These are phyloP conservation scores for Peronospora farinosa DNA, from an alignment of 352 stramenopile genomes.

Conservation along the genomic window DNA sequence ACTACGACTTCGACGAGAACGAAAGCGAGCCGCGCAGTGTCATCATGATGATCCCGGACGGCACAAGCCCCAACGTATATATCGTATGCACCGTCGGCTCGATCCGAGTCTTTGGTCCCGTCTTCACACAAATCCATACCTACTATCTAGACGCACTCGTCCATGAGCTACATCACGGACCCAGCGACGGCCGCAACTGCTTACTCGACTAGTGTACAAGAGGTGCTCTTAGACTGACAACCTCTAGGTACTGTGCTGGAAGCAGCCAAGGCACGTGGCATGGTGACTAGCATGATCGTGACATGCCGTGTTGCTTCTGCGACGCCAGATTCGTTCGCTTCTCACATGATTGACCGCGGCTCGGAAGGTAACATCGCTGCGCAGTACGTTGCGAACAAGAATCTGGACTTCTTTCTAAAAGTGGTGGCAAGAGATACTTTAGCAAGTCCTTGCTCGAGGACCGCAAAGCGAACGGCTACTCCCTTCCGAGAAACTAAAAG, in stretches of 20 bases:
- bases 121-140: constrained; percentile 55
- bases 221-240: no score
- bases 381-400: constrained; percentile 62
- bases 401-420: constrained; percentile 59
- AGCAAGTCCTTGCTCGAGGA: constrained; percentile 42
- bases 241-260: no score
- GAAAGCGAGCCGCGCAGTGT: constrained; percentile 37
- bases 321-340: constrained; percentile 47
- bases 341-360: constrained; percentile 48
- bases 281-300: constrained; percentile 66
- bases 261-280: constrained; percentile 47
- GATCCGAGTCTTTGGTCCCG: constrained; percentile 48
- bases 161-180: constrained; percentile 63
- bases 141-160: no score
- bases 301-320: constrained; percentile 60
- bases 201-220: constrained; percentile 55
- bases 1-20: constrained; percentile 53
- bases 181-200: constrained; percentile 47
- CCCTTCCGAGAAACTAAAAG: constrained; percentile 45
- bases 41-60: constrained; percentile 74
- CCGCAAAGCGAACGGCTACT: constrained; percentile 39
- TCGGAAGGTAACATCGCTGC: constrained; percentile 50
- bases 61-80: constrained; percentile 61
- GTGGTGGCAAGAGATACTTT: constrained; percentile 47
- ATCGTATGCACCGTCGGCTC: constrained; percentile 50